Conservation (phyloP, 805 yeast genomes). For the Zygoascus tannicola region DNA sequence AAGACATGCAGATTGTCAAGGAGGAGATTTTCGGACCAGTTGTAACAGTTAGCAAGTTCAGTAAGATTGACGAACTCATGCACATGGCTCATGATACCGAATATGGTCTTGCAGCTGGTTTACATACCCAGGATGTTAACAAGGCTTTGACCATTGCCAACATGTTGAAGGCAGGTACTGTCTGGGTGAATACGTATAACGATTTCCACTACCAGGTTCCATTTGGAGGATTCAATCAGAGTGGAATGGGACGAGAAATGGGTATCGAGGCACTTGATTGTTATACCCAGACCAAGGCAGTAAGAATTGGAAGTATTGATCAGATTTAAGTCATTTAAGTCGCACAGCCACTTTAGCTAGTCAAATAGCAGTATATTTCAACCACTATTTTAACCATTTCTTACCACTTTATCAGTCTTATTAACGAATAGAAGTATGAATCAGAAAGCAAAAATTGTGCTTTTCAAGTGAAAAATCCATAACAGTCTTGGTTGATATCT, state of each 20-base stretch:
- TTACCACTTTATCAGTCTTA: no score
- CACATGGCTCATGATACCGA: constrained; percentile 62
- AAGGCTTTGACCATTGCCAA: constrained; percentile 57
- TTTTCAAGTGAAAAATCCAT: no score
- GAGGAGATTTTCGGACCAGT: constrained; percentile 93
- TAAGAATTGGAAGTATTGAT: constrained; percentile 39
- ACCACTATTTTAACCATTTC: no score
- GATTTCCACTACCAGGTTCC: constrained; percentile 62
- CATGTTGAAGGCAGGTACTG: constrained; percentile 55
- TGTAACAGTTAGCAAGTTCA: constrained; percentile 58
- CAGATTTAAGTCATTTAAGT: background rate
- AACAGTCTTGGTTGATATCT: no score
- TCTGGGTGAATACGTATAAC: constrained; percentile 66
- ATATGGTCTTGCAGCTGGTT: constrained; percentile 78
- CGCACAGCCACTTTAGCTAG: no score
- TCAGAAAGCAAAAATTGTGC: no score
- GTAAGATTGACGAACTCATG: constrained; percentile 58
- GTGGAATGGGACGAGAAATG: constrained; percentile 76
- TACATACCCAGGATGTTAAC: constrained; percentile 59
- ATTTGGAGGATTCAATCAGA: constrained; percentile 72
- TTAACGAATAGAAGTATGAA: no score
- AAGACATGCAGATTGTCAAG: constrained; percentile 54
- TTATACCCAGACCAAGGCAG: constrained; percentile 69
- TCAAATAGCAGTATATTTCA: no score
- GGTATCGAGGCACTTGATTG: constrained; percentile 64